phyloP scores from a whole-genome alignment of 106 monocot genomes.

The Platanthera guangdongensis region DNA sequence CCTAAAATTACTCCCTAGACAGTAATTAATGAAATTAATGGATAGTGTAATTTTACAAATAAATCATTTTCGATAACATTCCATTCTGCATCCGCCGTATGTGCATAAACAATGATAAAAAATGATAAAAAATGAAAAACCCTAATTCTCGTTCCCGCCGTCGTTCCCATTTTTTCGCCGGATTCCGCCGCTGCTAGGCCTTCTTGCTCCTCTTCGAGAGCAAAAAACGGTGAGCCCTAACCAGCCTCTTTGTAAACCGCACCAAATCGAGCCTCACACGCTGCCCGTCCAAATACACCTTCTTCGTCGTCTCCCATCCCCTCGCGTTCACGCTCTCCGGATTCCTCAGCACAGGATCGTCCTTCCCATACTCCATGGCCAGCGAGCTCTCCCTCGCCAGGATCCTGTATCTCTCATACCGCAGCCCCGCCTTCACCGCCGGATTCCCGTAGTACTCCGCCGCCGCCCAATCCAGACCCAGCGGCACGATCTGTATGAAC shows the following conservation, averaged over 20 bases:
- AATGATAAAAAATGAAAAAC: background rate
- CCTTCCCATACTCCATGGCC: conserved; percentile 25
- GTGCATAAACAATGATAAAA: background rate
- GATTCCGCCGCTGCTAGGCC: background rate
- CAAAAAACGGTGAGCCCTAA: conserved; percentile 15
- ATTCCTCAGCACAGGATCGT: conserved; percentile 34
- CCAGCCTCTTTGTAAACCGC: conserved; percentile 25
- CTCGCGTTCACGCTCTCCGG: conserved; percentile 38
- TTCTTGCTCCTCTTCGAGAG: background rate
- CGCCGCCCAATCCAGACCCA: conserved; percentile 70
- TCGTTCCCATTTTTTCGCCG: background rate
- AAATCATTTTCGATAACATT: background rate
- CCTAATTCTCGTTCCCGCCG: background rate
- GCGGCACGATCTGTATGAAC: conserved; percentile 63
- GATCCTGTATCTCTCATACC: conserved; percentile 39
- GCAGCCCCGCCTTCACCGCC: conserved; percentile 35
- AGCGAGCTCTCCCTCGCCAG: conserved; percentile 55
- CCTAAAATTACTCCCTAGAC: too few species aligned
- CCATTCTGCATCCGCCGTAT: background rate
- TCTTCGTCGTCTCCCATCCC: conserved; percentile 62
- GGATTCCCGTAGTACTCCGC: conserved; percentile 56
- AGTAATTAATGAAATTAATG: background rate
- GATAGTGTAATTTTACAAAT: background rate
- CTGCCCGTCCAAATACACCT: conserved; percentile 55
- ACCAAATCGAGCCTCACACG: conserved; percentile 46